Evolutionary conservation across 106 monocot species (phyloP).

Genomic region (Triglochin maritima): DNA sequence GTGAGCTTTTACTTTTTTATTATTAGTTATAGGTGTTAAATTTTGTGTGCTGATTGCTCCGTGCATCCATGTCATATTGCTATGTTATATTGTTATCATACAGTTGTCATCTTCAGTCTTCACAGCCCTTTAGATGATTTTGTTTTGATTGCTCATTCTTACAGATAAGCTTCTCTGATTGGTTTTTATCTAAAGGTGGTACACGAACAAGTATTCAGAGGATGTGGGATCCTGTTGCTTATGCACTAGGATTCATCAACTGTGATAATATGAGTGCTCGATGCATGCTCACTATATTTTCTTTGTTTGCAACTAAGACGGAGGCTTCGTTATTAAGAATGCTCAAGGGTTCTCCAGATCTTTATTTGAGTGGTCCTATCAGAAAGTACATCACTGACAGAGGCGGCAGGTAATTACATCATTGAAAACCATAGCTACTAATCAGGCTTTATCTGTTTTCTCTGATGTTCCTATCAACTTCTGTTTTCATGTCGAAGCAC

Average conservation of each 20-base stretch:
- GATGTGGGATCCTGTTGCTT: constrained; percentile 99
- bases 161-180: constrained; percentile 88
- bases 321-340: constrained; percentile 95
- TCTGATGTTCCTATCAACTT: no score
- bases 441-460: no score
- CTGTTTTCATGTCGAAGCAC: no score
- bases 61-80: no score
- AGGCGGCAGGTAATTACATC: constrained; percentile 93
- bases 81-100: neutral
- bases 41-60: no score
- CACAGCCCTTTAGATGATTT: neutral
- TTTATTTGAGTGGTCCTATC: constrained; percentile 84
- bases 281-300: constrained; percentile 96
- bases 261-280: constrained; percentile 98
- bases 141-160: neutral
- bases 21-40: neutral
- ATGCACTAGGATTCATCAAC: constrained; percentile 95
- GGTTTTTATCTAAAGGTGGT: constrained; percentile 98
- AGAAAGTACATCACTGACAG: constrained; percentile 83
- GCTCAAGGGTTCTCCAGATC: constrained; percentile 97
- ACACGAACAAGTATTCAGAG: constrained; percentile 82
- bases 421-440: no score
- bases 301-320: constrained; percentile 92
- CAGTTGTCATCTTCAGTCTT: neutral
- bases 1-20: constrained; percentile 16